Evolutionary conservation across 1,284 basidiomycete species (phyloP).

Genomic region (Flammula alnicola): DNA sequence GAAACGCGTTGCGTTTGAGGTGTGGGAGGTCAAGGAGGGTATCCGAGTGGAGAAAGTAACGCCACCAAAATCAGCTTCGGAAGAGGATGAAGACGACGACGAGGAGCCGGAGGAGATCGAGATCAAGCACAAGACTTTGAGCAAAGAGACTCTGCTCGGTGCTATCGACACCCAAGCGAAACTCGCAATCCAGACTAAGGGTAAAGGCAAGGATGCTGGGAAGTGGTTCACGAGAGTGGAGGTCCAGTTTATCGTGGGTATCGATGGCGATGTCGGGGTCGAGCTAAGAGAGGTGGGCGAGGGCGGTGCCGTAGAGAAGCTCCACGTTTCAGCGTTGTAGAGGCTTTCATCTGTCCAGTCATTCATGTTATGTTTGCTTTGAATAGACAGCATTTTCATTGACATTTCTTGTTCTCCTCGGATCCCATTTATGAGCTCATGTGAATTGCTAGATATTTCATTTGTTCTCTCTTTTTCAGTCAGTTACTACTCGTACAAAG

Average conservation of each 20-base stretch:
- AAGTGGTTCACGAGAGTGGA: slow-evolving; percentile 59
- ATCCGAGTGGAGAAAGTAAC: slow-evolving; percentile 77
- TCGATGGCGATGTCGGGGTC: slow-evolving; percentile 55
- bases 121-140: slow-evolving; percentile 69
- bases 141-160: slow-evolving; percentile 65
- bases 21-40: slow-evolving; percentile 88
- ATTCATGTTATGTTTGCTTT: neutral
- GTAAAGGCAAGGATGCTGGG: slow-evolving; percentile 41
- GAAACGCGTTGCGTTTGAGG: slow-evolving; percentile 71
- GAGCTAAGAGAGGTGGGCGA: slow-evolving; percentile 39
- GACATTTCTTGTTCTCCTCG: neutral
- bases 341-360: neutral
- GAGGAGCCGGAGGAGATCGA: slow-evolving; percentile 64
- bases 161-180: slow-evolving; percentile 57
- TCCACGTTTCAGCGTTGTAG: slow-evolving; percentile 20
- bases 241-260: slow-evolving; percentile 64
- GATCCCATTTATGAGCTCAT: no score
- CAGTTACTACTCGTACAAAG: no score
- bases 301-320: slow-evolving; percentile 27
- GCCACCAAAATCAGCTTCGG: slow-evolving; percentile 49
- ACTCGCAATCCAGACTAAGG: slow-evolving; percentile 51
- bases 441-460: no score
- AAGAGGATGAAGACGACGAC: slow-evolving; percentile 60
- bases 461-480: no score
- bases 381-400: neutral